Base-by-base conservation (phyloP, 768 basidiomycete species). In the Mycena indigotica region DNA sequence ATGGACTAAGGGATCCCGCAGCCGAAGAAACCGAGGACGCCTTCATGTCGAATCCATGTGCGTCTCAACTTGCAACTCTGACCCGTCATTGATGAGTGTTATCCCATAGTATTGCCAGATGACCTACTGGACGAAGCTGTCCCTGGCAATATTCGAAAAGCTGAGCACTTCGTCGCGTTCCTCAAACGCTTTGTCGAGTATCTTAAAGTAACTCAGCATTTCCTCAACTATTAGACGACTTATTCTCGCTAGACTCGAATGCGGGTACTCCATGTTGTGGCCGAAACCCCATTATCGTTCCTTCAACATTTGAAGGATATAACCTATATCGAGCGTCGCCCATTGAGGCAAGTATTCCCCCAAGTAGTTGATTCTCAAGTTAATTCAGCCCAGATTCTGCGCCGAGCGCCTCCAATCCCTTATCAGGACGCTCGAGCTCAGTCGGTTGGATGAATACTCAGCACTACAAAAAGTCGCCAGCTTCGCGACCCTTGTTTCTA, bases 231-330 rank as follows among this genome's bases (percentile, higher is more conserved):
- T 16, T n/a, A 44, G 45, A 49, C 17, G 16, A 38, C 52, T 52
- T 23, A 56, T 39, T 39, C 40, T 25, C 28, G 23, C 19, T 65
- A 98, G 95, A 98, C 96, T 17, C 84, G 97, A 53, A 98, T 98
- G 96, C 87, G 97, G 50, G 97, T 99, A n/a, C 77, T 98, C 25
- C 97, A 98, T 70, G 97, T 99, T 58, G 97, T 99, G 15, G 97
- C 97, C 17, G 97, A 99, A 73, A 99, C 97, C 2, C 97, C 97
- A 0, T 77, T 91, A 25, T 98, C 96, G 2, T 99, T 99, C 72
- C 75, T 99, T 39, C 96, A 98, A 67, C 97, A 99, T 73, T 80
- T 99, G 46, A 98, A 97, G 74, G 97, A 99, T 65, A 98, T 98
- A 60, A 98, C 97, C 15, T 99, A 95, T 70, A 99, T 99, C 56